Conservation (phyloP, 2,329 filamentous ascomycete genomes). For the Coleophoma eucalyptorum region DNA sequence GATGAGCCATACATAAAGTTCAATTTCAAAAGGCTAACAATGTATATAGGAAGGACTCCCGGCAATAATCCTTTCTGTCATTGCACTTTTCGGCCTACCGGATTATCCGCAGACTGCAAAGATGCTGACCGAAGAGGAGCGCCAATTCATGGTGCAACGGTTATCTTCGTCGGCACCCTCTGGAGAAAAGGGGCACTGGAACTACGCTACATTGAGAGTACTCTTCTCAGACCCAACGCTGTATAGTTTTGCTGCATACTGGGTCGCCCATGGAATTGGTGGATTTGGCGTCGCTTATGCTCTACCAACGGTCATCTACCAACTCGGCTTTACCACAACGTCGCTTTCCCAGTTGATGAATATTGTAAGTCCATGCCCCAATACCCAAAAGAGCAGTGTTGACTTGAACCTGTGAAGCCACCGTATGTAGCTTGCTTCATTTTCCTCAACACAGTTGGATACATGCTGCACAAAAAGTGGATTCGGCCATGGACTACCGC, state of each 20-base stretch:
- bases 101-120: conserved; percentile 29
- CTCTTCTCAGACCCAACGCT: conserved; percentile 31
- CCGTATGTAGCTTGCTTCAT: conserved; percentile 33
- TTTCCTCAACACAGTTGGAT: conserved; percentile 31
- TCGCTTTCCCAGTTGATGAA: conserved; percentile 39
- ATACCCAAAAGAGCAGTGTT: no score
- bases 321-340: conserved; percentile 37
- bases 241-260: conserved; percentile 33
- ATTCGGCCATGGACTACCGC: conserved; percentile 34
- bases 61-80: conserved; percentile 25
- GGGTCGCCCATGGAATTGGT: conserved; percentile 38
- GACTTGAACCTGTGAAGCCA: conserved; percentile 19
- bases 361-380: conserved; percentile 23
- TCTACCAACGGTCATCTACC: conserved; percentile 37
- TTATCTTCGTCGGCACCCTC: conserved; percentile 26
- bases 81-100: conserved; percentile 26
- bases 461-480: conserved; percentile 29
- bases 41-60: conserved; percentile 23
- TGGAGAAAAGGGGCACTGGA: conserved; percentile 28
- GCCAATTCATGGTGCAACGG: conserved; percentile 18
- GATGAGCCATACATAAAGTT: no score
- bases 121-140: conserved; percentile 26
- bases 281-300: conserved; percentile 36
- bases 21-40: no score
- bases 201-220: conserved; percentile 24